Evolutionary conservation across 345 rosid species (phyloP).

Genomic region (Eucalyptus lansdowneana): DNA sequence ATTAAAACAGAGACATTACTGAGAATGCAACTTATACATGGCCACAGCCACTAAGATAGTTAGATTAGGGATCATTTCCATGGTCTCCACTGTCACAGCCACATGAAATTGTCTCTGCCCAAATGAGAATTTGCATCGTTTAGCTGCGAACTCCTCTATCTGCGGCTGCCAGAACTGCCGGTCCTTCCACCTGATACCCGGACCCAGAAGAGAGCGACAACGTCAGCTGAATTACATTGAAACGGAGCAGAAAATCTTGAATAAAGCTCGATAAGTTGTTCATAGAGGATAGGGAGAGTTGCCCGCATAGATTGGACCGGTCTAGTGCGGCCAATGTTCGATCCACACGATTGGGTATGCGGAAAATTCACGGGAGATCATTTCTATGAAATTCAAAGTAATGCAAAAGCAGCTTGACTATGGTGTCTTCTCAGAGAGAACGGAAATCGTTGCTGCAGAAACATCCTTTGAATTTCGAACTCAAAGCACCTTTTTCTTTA

Average conservation of each 20-base stretch:
- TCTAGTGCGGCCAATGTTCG: neutral
- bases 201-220: neutral
- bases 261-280: neutral
- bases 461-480: neutral
- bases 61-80: neutral
- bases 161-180: slow-evolving; percentile 56
- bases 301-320: too few relatives aligned
- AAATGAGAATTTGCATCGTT: neutral
- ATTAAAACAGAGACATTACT: neutral
- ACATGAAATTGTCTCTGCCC: neutral
- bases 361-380: neutral
- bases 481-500: neutral
- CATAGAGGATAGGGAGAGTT: too few relatives aligned
- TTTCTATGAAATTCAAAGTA: neutral
- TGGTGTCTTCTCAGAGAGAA: neutral
- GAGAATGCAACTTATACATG: neutral
- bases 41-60: neutral
- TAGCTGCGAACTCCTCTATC: neutral
- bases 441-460: neutral
- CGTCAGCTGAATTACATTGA: too few relatives aligned
- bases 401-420: neutral
- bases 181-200: slow-evolving; percentile 74
- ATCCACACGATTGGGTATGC: neutral
- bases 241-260: neutral
- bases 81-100: neutral